Base-by-base conservation (phyloP, 2,329 filamentous ascomycete genomes). In the Trichoderma koningiopsis region DNA sequence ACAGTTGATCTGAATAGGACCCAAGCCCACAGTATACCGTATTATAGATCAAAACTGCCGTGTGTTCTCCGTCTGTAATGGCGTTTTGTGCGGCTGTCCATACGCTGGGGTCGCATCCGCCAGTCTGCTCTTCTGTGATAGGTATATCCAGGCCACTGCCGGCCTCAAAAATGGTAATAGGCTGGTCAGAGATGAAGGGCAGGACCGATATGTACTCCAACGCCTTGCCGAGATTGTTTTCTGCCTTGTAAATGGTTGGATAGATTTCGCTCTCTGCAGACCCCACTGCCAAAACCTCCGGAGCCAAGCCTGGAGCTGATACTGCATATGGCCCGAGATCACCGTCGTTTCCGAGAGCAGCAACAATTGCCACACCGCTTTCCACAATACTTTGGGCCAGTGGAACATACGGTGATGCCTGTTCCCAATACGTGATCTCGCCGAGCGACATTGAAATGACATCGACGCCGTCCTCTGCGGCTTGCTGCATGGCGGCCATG, bases 311-410 rank as follows among this genome's bases (percentile, higher is more conserved):
- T n/a, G 59, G 59, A 24, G 59, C 43, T 16, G 37, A 47, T 31
- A 62, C 59, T 19, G 37, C 59, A 22, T 62, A 62, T 8, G 59
- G 59, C 1, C 61, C 61, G 27, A 24, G 71, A 11, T 75, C 73
- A 16, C 83, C 83, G 35, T 79, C 76, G 68, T 85, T 85, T 22
- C 83, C 83, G 4, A 43, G 80, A 80, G 61, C 61, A 22, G 49
- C 61, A 55, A 64, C 35, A 8, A 55, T 22, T 5, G 61, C 27
- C 2, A 64, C 47, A 33, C 61, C 61, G 4, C 47, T 55, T 6
- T 53, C 47, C 33, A 84, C 82, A 53, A 86, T 83, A 31, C 81
- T 79, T 27, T 79, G 79, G 4, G 83, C 81, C 1, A 80, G 79
- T 8, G 37, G 24, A 1, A 80, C 78, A 8, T 82, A 78, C 80